Evolutionary conservation across 345 rosid species (phyloP).

Genomic region (Citrus hindsii): DNA sequence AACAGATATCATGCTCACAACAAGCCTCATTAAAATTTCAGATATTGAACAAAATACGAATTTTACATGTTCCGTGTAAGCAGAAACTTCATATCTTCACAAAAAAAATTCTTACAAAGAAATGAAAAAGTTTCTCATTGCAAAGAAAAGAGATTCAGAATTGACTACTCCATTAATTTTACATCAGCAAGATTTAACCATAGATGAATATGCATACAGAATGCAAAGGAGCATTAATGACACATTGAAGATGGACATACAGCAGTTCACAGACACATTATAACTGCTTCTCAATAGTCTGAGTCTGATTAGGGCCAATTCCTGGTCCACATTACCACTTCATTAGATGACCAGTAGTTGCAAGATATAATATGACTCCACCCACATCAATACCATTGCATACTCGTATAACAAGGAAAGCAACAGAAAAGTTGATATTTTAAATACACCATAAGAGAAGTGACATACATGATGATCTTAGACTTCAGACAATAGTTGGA

Average conservation of each 20-base stretch:
- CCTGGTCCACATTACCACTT: neutral
- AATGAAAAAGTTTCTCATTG: neutral
- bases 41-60: slow-evolving; percentile 3
- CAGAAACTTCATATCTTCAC: neutral
- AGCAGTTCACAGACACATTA: neutral
- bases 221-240: neutral
- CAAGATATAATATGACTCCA: neutral
- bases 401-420: neutral
- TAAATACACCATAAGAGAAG: neutral
- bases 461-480: neutral
- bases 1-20: neutral
- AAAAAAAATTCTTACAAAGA: neutral
- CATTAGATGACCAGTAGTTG: neutral
- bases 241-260: neutral
- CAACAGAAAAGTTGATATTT: neutral
- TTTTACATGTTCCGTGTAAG: neutral
- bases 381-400: neutral
- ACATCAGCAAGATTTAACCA: neutral
- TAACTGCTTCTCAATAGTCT: neutral
- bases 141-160: neutral
- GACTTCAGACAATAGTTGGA: neutral
- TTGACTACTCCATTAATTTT: neutral
- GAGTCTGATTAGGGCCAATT: neutral
- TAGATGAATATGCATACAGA: neutral
- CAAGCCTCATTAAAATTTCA: neutral